Base-by-base conservation (phyloP, 2,329 filamentous ascomycete genomes). In the Colletotrichum echinochloae region DNA sequence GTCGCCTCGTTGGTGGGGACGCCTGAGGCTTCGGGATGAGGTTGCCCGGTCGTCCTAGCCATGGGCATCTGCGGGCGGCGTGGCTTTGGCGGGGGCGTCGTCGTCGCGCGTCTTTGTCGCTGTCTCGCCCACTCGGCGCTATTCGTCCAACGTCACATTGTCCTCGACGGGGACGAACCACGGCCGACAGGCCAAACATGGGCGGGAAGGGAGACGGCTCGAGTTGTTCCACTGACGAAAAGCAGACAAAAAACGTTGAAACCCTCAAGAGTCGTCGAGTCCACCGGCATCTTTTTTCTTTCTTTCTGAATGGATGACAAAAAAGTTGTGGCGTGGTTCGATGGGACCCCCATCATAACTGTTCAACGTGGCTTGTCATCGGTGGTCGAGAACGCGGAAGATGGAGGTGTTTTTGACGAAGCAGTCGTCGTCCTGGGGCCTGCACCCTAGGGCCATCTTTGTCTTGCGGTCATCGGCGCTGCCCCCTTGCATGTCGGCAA, bases 401-500 rank as follows among this genome's bases (percentile, higher is more conserved):
- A 82, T 65, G n/a, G 78, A 72, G 0, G 80, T 74, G 54, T 81
- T 81, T 56, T 75, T 77, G 16, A 81, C 77, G 46, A 80, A 67
- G 41, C 80, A 82, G 9, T 73, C 72, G 1, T 79, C 74, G 4
- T 71, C 67, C 39, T 74, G 67, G 23, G 49, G 66, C 11, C 74
- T 60, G 44, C 79, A 81, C 0, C 80, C 81, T 3, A 83, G 72
- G 11, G 74, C 69, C 3, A 73, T 74, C 26, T 76, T 76, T 14
- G 78, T 76, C 6, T 72, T 54, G 2, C 73, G 72, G 9, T 77
- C 60, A 59, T 81, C 76, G 12, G 74, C 70, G 16, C 78, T 76
- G 0, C 81, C 81, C 3, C 52, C 80, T 26, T 82, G 79, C 72
- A 83, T 81, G 30, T 81, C 79, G 23, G 81, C 80, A 20, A 83